Evolutionary conservation across 495 filamentous ascomycete genomes (phyloP).

Genomic region (Aspergillus saccharolyticus): DNA sequence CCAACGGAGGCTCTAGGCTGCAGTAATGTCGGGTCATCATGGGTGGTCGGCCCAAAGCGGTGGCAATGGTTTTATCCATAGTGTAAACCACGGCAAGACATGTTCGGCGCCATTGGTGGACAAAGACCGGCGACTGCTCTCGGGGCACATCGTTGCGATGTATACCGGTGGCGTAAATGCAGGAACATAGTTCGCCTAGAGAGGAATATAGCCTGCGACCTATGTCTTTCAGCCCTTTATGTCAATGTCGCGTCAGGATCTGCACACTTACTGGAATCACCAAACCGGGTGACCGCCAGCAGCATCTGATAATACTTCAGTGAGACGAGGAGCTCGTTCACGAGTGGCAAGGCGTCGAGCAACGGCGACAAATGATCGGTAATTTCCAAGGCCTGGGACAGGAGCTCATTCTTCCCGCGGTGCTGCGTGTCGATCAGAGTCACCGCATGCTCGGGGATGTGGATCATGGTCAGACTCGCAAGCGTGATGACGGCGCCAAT

Average conservation of each 20-base stretch:
- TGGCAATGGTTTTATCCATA: slow-evolving; percentile 35
- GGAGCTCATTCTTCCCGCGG: slow-evolving; percentile 9
- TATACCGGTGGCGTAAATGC: slow-evolving; percentile 8
- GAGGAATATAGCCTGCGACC: slow-evolving; percentile 35
- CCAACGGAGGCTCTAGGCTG: slow-evolving; percentile 43
- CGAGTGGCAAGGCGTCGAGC: slow-evolving; percentile 24
- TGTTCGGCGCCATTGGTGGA: slow-evolving; percentile 37
- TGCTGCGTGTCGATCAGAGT: not conserved
- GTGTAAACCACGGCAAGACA: slow-evolving; percentile 38
- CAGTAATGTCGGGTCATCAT: slow-evolving; percentile 38
- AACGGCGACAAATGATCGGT: slow-evolving; percentile 29
- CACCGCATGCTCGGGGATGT: slow-evolving; percentile 16
- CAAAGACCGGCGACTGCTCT: slow-evolving; percentile 16
- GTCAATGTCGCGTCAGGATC: not conserved
- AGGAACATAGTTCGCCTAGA: slow-evolving; percentile 8
- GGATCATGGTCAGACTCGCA: slow-evolving; percentile 26
- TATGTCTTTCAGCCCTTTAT: slow-evolving; percentile 4
- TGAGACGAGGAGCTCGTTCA: slow-evolving; percentile 33
- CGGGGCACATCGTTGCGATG: slow-evolving; percentile 9
- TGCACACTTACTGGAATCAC: slow-evolving; percentile 11
- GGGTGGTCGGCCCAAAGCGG: slow-evolving; percentile 44
- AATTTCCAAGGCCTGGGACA: slow-evolving; percentile 19
- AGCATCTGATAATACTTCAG: slow-evolving; percentile 16
- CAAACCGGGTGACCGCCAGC: slow-evolving; percentile 3
- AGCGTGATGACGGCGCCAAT: slow-evolving; percentile 38